Percentiles rank a stretch among this genome's conserved stretches.
Evolutionary conservation across 208 protist genomes (phyloP).

Genomic region (Endotrypanum monterogeii): DNA sequence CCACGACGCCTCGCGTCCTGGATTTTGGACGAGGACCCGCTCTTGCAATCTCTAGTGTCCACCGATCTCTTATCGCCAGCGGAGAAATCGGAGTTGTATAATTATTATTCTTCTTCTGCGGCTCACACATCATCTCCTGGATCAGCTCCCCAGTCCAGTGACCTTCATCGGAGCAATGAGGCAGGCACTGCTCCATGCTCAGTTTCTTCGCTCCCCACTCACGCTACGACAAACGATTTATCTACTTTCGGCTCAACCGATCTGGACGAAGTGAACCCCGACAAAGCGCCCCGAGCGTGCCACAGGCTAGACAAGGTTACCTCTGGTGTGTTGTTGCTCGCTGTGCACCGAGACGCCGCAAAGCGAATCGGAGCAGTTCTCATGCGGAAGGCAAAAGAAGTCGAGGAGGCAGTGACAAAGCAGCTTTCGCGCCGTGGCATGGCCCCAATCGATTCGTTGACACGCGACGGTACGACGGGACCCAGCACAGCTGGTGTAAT

Average conservation of each 20-base stretch:
- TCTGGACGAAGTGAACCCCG: conserved; percentile 38
- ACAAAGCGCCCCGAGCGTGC: conserved; percentile 68
- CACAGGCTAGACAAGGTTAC: conserved; percentile 91
- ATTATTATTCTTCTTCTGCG: conserved; percentile 42
- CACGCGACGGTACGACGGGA: neutral
- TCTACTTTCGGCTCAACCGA: neutral
- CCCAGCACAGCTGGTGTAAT: neutral
- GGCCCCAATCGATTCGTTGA: neutral
- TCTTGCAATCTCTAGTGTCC: conserved; percentile 76
- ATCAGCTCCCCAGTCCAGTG: neutral
- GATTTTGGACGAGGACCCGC: conserved; percentile 51
- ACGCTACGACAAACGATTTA: neutral
- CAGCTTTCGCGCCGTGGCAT: conserved; percentile 6
- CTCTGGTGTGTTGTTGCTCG: conserved; percentile 81
- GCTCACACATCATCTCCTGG: neutral
- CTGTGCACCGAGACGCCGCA: conserved; percentile 50
- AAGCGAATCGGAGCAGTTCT: conserved; percentile 51
- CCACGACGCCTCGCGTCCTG: conserved; percentile 72
- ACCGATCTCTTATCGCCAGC: conserved; percentile 37
- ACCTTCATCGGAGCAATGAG: neutral
- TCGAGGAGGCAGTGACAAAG: conserved; percentile 40
- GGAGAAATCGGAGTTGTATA: conserved; percentile 65
- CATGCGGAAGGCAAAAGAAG: conserved; percentile 65
- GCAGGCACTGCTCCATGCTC: neutral
- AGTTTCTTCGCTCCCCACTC: neutral